These are phyloP conservation scores for Backusella psychrophila DNA, from an alignment of 192 early-diverging fungal species.

Conservation along the genomic window DNA sequence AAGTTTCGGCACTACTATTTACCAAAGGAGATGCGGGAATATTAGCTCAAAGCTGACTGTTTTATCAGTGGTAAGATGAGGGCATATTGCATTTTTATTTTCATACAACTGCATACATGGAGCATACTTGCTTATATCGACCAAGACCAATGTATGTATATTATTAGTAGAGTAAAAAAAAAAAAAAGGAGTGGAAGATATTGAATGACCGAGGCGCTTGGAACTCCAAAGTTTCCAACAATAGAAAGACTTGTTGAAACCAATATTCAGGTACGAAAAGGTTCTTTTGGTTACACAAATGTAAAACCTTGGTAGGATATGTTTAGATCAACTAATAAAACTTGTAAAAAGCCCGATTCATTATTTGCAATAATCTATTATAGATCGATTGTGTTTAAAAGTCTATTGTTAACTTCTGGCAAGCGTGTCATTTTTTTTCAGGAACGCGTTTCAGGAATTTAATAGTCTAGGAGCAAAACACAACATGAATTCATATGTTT, in stretches of 20 bases:
- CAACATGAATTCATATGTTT: not conserved
- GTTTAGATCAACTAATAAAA: not conserved
- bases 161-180: not conserved
- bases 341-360: not conserved
- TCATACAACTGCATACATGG: not conserved
- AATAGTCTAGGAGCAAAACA: not conserved
- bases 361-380: not conserved
- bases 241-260: not conserved
- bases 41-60: not conserved
- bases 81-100: not conserved
- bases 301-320: not conserved
- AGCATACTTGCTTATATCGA: not conserved
- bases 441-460: not conserved
- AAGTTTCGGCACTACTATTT: not conserved
- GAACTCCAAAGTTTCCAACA: not conserved
- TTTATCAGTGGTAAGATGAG: not conserved
- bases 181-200: not conserved
- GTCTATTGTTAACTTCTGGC: not conserved
- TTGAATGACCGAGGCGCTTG: not conserved
- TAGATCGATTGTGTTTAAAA: not conserved
- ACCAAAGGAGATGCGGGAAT: not conserved
- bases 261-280: not conserved
- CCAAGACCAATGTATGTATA: not conserved
- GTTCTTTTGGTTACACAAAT: not conserved
- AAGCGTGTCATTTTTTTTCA: slow-evolving; percentile 2